Percentiles rank a stretch among this genome's conserved stretches.
Conservation (phyloP, 345 rosid genomes). For the Passiflora organensis region DNA sequence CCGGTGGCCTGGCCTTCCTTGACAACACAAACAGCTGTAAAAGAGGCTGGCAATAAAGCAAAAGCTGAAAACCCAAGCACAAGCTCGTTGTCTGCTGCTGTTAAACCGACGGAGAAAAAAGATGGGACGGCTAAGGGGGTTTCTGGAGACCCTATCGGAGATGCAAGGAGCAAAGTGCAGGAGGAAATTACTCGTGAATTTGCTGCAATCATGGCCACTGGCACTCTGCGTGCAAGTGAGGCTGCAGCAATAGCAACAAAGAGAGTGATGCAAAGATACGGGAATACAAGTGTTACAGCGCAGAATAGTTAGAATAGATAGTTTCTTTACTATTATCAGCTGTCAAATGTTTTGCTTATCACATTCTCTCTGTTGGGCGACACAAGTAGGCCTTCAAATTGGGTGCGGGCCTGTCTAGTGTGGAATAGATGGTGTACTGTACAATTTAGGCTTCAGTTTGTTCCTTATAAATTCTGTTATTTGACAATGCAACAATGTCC, state of each 20-base stretch:
- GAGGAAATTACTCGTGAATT: slow-evolving; percentile 79
- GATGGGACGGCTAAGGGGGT: slow-evolving; percentile 15
- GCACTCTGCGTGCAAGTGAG: slow-evolving; percentile 79
- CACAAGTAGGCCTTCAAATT: too few relatives aligned
- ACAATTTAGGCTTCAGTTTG: too few relatives aligned
- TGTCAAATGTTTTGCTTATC: too few relatives aligned
- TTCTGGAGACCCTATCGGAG: slow-evolving; percentile 54
- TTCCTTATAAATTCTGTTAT: too few relatives aligned
- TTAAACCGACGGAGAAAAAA: slow-evolving; percentile 23
- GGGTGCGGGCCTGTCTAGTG: too few relatives aligned
- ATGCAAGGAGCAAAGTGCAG: slow-evolving; percentile 74
- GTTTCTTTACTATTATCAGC: too few relatives aligned
- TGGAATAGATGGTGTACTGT: too few relatives aligned
- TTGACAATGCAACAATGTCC: too few relatives aligned
- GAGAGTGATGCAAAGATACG: slow-evolving; percentile 87
- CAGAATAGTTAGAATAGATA: slow-evolving; percentile 24
- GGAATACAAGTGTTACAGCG: slow-evolving; percentile 40
- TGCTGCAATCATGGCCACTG: slow-evolving; percentile 73
- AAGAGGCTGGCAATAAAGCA: slow-evolving; percentile 14
- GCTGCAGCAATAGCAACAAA: slow-evolving; percentile 86
- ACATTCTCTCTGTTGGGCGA: too few relatives aligned
- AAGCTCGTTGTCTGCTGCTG: slow-evolving; percentile 25
- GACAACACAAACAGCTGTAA: slow-evolving; percentile 15
- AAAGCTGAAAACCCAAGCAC: slow-evolving; percentile 16
- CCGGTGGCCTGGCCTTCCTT: slow-evolving; percentile 20